Conservation (phyloP, 2,329 filamentous ascomycete genomes). For the Aspergillus fructus region DNA sequence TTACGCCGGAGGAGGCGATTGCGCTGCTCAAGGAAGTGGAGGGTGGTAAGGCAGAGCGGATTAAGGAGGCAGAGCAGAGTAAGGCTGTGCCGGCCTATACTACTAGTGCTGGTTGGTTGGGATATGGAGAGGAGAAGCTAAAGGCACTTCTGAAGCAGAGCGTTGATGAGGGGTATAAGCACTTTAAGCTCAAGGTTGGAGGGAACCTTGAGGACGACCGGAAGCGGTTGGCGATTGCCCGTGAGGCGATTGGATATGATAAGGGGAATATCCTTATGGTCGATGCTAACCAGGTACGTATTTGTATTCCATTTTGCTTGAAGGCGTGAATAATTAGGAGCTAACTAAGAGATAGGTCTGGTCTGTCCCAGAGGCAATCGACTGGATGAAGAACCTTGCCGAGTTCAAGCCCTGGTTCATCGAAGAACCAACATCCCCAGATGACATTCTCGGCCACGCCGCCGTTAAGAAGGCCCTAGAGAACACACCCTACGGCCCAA, state of each 20-base stretch:
- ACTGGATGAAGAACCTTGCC: constrained; percentile 77
- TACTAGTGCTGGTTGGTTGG: constrained; percentile 87
- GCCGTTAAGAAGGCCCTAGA: constrained; percentile 77
- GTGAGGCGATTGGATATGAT: constrained; percentile 79
- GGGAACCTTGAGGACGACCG: constrained; percentile 70
- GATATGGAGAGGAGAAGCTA: constrained; percentile 87
- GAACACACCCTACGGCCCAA: constrained; percentile 52
- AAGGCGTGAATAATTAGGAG: not conserved
- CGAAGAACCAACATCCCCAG: constrained; percentile 87
- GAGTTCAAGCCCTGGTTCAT: constrained; percentile 87
- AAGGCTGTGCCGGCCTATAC: constrained; percentile 86
- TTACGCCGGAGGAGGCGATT: constrained; percentile 81
- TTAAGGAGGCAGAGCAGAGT: constrained; percentile 71
- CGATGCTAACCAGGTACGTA: constrained; percentile 78
- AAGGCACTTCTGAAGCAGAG: constrained; percentile 71
- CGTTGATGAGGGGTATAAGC: constrained; percentile 70
- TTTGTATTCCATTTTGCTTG: not conserved
- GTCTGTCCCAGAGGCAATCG: constrained; percentile 85
- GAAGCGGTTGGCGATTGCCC: constrained; percentile 68
- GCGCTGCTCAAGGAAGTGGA: constrained; percentile 66
- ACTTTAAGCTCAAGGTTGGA: constrained; percentile 93
- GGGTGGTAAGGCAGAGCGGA: constrained; percentile 66
- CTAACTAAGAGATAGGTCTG: constrained; percentile 55
- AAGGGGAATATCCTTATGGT: constrained; percentile 84
- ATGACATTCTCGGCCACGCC: constrained; percentile 86